Base-by-base conservation (phyloP, 2,329 filamentous ascomycete species). In the Daldinia sp. region DNA sequence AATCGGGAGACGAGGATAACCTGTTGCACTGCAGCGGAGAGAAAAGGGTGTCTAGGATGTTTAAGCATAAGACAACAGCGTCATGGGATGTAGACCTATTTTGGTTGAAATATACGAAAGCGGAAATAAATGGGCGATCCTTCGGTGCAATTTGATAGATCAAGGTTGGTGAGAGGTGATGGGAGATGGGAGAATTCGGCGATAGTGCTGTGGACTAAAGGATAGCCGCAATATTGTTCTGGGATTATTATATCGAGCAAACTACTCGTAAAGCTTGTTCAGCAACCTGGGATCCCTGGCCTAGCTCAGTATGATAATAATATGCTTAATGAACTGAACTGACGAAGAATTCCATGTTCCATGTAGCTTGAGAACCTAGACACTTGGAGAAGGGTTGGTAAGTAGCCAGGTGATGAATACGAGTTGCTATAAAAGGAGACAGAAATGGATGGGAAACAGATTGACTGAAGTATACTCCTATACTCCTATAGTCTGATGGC, bases 11-110 rank as follows among this genome's bases (percentile, higher is more conserved):
- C 68, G 70, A 71, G 68, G 70, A 66, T 72, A 61, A 55, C 65
- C 48, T 23, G 70, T 72, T 65, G 70, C 70, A 72, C 70, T 72
- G 70, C 70, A 72, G 70, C 70, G 70, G 70, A 72, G 68, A 72
- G 68, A 71, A 71, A 71, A 63, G 70, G 68, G 70, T 71, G 70
- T 69, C 65, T 44, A 69, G 68, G 70, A 59, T 70, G 68, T 71
- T 72, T 72, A 72, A 72, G 70, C 68, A 71, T 72, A 72, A 72
- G 70, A 69, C 63, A 62, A 64, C 64, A 63, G 70, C 70, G 70
- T 68, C 70, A 72, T 72, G 70, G 65, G 68, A 72, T 70, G 56
- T 57, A 59, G 53, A 50, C 51, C 48, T 60, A 44, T 58, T 65
- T 51, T 67, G 70, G 70, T 69, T 44, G 61, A 67, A 59, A 42